phyloP scores from a whole-genome alignment of 2,329 filamentous ascomycete species.

The Alternaria gaisen region DNA sequence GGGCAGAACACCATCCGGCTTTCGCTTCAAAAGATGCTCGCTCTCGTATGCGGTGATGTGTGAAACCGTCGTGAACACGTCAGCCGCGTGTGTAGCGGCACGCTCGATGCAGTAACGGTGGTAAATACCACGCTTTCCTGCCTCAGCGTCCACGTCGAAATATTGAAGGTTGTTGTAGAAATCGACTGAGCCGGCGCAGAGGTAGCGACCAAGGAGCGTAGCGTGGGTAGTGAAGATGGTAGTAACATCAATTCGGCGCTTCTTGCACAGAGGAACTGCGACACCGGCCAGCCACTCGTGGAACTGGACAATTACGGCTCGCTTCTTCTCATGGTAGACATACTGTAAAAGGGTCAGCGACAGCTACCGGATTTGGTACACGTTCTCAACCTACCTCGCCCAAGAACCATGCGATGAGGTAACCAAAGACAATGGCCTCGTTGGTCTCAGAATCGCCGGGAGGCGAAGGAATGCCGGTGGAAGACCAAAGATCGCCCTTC shows the following conservation, averaged over 20 bases:
- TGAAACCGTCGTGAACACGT: constrained; percentile 98
- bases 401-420: constrained; percentile 96
- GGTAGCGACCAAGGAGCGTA: constrained; percentile 91
- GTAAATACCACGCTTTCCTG: constrained; percentile 97
- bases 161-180: constrained; percentile 99
- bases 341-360: constrained; percentile 66
- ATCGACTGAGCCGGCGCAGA: constrained; percentile 96
- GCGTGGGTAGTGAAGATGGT: constrained; percentile 99
- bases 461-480: constrained; percentile 91
- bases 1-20: constrained; percentile 94
- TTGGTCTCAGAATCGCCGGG: constrained; percentile 94
- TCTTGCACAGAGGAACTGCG: constrained; percentile 89
- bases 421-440: constrained; percentile 96
- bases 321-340: constrained; percentile 89
- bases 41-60: constrained; percentile 99
- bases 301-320: constrained; percentile 95
- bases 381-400: constrained; percentile 75
- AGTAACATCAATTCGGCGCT: constrained; percentile 92
- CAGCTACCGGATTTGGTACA: not conserved
- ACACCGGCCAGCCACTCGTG: constrained; percentile 99
- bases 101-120: constrained; percentile 98
- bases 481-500: constrained; percentile 96
- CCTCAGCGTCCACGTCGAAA: constrained; percentile 96
- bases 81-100: constrained; percentile 86
- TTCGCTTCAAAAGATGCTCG: constrained; percentile 95